A percentile compares a stretch with the other conserved stretches of the same genome.
These are phyloP conservation scores for Fusarium falciforme DNA, from an alignment of 2,329 filamentous ascomycete genomes.

Conservation along the genomic window DNA sequence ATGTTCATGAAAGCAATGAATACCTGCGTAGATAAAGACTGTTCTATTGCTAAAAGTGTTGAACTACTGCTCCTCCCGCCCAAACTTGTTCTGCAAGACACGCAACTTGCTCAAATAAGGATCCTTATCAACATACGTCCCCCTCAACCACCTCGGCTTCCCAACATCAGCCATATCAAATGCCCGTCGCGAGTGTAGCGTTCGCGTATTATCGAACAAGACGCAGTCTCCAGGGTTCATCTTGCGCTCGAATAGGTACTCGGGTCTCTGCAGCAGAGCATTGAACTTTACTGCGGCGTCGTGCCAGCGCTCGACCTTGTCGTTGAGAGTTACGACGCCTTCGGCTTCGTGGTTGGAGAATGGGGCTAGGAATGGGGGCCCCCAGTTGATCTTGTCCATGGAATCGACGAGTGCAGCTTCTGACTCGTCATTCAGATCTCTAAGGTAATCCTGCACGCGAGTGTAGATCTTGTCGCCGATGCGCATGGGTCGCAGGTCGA, in stretches of 20 bases:
- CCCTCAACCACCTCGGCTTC: slow-evolving; percentile 7
- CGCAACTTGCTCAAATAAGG: slow-evolving; percentile 6
- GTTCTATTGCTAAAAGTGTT: background rate
- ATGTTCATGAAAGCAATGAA: background rate
- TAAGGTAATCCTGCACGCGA: background rate
- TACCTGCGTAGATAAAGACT: background rate
- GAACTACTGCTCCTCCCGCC: background rate
- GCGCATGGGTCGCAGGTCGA: background rate
- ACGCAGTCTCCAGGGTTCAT: background rate
- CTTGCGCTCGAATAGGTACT: background rate
- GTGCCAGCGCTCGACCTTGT: background rate
- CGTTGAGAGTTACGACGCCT: background rate
- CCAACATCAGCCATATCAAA: slow-evolving; percentile 8
- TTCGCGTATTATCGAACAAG: background rate
- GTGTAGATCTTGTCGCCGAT: background rate
- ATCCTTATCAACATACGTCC: slow-evolving; percentile 11
- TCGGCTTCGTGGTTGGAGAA: slow-evolving; percentile 4
- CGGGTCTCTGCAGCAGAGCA: background rate
- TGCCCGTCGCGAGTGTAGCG: background rate
- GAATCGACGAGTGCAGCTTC: background rate
- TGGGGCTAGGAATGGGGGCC: background rate
- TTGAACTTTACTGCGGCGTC: background rate
- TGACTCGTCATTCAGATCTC: background rate
- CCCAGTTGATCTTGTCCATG: slow-evolving; percentile 15
- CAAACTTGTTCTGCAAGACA: background rate